phyloP scores from a whole-genome alignment of 2,329 filamentous ascomycete genomes.

The Aphanoascus verrucosus region DNA sequence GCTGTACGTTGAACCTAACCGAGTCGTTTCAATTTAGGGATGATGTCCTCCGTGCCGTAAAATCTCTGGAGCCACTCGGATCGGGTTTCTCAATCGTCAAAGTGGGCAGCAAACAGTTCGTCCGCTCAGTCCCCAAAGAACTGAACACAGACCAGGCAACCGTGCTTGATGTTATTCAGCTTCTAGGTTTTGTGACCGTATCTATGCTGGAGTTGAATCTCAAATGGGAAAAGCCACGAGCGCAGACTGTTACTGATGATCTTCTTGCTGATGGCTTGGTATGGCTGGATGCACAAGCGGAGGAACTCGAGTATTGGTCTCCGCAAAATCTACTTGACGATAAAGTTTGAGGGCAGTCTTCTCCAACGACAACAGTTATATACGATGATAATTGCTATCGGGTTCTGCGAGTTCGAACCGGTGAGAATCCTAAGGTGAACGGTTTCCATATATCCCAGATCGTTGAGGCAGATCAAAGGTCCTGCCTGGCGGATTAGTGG shows the following conservation, averaged over 20 bases:
- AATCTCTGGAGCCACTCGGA: conserved; percentile 74
- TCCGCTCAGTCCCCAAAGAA: conserved; percentile 87
- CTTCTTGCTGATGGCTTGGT: conserved; percentile 78
- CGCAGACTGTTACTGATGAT: conserved; percentile 84
- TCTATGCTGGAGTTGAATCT: conserved; percentile 83
- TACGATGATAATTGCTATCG: no score
- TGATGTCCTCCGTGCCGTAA: conserved; percentile 81
- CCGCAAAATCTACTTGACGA: conserved; percentile 38
- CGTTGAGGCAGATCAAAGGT: background rate
- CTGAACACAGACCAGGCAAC: conserved; percentile 88
- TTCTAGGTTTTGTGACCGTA: conserved; percentile 80
- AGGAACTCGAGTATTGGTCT: conserved; percentile 86
- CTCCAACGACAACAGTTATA: no score
- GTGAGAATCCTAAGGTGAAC: no score
- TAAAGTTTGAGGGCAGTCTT: conserved; percentile 24
- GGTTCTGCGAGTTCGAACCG: no score
- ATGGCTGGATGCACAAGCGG: conserved; percentile 80
- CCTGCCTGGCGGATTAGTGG: no score
- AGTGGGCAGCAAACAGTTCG: conserved; percentile 76
- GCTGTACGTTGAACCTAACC: background rate
- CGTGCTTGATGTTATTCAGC: conserved; percentile 80
- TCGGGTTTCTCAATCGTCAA: conserved; percentile 76
- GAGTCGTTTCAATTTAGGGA: conserved; percentile 46
- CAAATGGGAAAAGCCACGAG: conserved; percentile 70
- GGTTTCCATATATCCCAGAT: no score